phyloP scores from a whole-genome alignment of 2,329 filamentous ascomycete species.

The Claviceps sp. region DNA sequence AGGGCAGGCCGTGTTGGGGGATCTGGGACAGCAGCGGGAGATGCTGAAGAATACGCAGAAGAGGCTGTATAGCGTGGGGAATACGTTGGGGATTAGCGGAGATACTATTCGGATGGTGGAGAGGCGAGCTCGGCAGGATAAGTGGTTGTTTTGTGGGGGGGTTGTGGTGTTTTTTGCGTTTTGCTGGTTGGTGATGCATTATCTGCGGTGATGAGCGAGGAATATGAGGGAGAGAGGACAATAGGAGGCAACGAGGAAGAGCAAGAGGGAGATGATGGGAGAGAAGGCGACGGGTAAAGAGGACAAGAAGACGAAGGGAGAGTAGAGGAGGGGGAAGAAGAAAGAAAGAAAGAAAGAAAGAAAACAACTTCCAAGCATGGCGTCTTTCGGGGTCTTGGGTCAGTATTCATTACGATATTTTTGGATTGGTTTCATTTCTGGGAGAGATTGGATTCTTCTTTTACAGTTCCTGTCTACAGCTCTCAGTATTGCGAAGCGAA shows the following conservation, averaged over 20 bases:
- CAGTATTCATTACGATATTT: no score
- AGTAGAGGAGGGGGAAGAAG: neutral
- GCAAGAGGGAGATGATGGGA: neutral
- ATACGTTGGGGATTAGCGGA: constrained; percentile 82
- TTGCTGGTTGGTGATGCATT: constrained; percentile 84
- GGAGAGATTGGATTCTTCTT: no score
- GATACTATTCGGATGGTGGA: constrained; percentile 98
- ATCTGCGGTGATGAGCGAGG: constrained; percentile 38
- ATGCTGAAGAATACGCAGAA: constrained; percentile 92
- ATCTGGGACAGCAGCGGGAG: constrained; percentile 79
- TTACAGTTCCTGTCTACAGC: no score
- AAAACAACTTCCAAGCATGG: constrained; percentile 6
- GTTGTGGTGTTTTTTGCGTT: constrained; percentile 80
- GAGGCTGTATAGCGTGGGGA: constrained; percentile 80
- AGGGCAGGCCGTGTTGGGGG: constrained; percentile 77
- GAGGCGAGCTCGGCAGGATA: constrained; percentile 80
- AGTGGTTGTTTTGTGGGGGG: constrained; percentile 91
- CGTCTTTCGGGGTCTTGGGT: constrained; percentile 4
- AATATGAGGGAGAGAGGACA: neutral
- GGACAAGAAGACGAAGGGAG: neutral
- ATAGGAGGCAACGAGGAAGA: neutral
- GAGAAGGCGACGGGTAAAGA: neutral
- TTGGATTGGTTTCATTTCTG: no score
- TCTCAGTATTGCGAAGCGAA: no score
- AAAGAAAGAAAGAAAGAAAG: neutral